Conservation (phyloP, 495 filamentous ascomycete species). For the Chaetomium tenue region DNA sequence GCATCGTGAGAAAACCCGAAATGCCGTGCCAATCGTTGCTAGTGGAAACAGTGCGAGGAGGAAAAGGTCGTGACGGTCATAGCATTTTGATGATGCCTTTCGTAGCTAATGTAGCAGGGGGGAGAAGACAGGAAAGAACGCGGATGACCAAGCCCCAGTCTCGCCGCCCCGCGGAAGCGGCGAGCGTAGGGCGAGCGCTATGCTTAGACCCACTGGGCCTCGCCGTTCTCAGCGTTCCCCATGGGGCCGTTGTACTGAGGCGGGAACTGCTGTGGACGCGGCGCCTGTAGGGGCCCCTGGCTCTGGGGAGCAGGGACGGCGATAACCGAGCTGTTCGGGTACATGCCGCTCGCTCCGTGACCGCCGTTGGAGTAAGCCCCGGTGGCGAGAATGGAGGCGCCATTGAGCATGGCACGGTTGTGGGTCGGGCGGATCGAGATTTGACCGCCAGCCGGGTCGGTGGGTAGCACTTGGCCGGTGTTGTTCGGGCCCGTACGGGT, state of each 20-base stretch:
- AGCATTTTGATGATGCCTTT: slow-evolving; percentile 30
- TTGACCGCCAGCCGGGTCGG: slow-evolving; percentile 45
- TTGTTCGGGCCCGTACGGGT: slow-evolving; percentile 31
- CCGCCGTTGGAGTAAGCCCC: slow-evolving; percentile 29
- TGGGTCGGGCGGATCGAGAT: slow-evolving; percentile 38
- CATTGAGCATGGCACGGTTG: slow-evolving; percentile 36
- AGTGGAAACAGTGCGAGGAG: slow-evolving; percentile 33
- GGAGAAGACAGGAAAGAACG: slow-evolving; percentile 33
- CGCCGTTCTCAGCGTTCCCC: slow-evolving; percentile 27
- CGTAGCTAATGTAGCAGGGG: slow-evolving; percentile 35
- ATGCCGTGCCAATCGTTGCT: slow-evolving; percentile 36
- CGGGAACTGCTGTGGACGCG: slow-evolving; percentile 20
- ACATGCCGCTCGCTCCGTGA: slow-evolving; percentile 22
- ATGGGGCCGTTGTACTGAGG: slow-evolving; percentile 24
- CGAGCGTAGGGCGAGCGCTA: not conserved
- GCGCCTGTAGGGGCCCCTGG: slow-evolving; percentile 31
- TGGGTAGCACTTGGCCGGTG: slow-evolving; percentile 37
- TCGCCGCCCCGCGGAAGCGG: slow-evolving; percentile 5
- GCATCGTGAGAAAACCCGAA: slow-evolving; percentile 27
- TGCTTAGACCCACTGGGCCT: slow-evolving; percentile 35
- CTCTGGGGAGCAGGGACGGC: slow-evolving; percentile 28
- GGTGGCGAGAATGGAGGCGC: slow-evolving; percentile 31
- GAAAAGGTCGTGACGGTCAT: slow-evolving; percentile 37
- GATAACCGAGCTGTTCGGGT: slow-evolving; percentile 32
- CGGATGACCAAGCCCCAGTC: slow-evolving; percentile 32